Evolutionary conservation across 768 basidiomycete species (phyloP).

Genomic region (Mycena vulgaris): DNA sequence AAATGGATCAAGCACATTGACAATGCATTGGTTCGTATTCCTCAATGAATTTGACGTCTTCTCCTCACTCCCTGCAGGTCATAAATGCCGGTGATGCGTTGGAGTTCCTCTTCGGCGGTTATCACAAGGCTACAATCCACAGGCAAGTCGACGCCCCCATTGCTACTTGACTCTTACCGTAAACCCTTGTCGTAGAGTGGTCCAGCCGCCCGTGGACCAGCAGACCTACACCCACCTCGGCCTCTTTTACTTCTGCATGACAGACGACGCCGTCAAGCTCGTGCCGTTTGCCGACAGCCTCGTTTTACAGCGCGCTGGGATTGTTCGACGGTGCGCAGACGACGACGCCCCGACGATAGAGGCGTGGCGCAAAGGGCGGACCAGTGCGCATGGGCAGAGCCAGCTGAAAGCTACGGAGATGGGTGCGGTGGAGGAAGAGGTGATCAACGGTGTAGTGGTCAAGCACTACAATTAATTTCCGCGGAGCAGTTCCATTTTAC

Average conservation of each 20-base stretch:
- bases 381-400: conserved; percentile 65
- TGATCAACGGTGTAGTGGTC: conserved; percentile 68
- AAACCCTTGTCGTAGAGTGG: conserved; percentile 56
- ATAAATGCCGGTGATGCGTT: conserved; percentile 74
- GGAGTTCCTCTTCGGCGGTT: conserved; percentile 74
- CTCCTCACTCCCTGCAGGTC: conserved; percentile 52
- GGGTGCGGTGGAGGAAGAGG: conserved; percentile 67
- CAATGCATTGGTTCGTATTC: conserved; percentile 68
- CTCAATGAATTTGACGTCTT: not conserved
- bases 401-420: conserved; percentile 58
- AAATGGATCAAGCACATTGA: conserved; percentile 72
- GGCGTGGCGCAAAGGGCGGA: conserved; percentile 67
- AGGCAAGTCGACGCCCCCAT: conserved; percentile 37
- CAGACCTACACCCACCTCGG: conserved; percentile 65
- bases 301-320: conserved; percentile 62
- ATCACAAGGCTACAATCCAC: conserved; percentile 72
- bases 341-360: conserved; percentile 65
- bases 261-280: conserved; percentile 66
- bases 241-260: conserved; percentile 70
- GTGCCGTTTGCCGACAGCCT: conserved; percentile 63
- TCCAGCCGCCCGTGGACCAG: conserved; percentile 72
- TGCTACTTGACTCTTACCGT: not conserved
- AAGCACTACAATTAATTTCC: conserved; percentile 69
- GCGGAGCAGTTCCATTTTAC: too few relatives aligned
- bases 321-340: conserved; percentile 55